Percentiles rank a stretch among this genome's conserved stretches.
phyloP scores from a whole-genome alignment of 345 rosid genomes.

The Eucalyptus polybractea region DNA sequence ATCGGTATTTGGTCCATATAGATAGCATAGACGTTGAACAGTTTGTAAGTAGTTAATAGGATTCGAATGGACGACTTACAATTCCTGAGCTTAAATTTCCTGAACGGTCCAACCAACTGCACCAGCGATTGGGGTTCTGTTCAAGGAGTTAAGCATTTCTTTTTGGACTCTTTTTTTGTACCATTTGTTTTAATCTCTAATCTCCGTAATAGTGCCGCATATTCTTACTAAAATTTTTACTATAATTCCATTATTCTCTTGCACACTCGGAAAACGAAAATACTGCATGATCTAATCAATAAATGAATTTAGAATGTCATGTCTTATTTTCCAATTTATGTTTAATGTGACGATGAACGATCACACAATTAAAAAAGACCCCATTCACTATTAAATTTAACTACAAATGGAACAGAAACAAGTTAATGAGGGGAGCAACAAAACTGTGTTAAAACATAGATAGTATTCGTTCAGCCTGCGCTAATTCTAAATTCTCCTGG shows the following conservation, averaged over 20 bases:
- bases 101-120: not conserved
- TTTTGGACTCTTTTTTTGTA: not conserved
- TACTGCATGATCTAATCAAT: not conserved
- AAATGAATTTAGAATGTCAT: not conserved
- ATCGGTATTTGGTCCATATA: not conserved
- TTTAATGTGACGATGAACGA: not conserved
- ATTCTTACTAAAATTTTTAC: not conserved
- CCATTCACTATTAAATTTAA: not conserved
- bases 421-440: not conserved
- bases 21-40: not conserved
- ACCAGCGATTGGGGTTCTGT: not conserved
- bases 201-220: not conserved
- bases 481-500: not conserved
- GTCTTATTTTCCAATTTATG: not conserved
- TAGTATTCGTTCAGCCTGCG: not conserved
- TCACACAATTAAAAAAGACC: not conserved
- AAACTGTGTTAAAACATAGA: not conserved
- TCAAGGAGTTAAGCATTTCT: not conserved
- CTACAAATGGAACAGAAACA: not conserved
- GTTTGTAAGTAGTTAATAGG: not conserved
- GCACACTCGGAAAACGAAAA: not conserved
- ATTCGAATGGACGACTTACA: not conserved
- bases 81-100: not conserved
- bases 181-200: not conserved
- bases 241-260: not conserved